These are phyloP conservation scores for Trichoderma polysporum DNA, from an alignment of 2,329 filamentous ascomycete species.

Conservation along the genomic window DNA sequence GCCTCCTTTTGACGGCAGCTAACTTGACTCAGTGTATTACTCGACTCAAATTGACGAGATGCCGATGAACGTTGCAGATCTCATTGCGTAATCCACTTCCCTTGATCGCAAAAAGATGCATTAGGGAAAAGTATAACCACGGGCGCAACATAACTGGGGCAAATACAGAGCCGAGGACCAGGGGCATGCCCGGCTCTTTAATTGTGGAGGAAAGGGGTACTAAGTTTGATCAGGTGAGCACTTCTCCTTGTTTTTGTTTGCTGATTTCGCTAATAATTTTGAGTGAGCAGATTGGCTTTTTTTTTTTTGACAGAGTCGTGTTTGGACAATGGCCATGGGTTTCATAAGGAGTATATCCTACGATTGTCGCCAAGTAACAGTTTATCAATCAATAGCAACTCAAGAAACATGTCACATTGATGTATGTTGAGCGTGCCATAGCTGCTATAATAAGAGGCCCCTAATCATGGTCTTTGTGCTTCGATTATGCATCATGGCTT, in stretches of 20 bases:
- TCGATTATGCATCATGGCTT: background rate
- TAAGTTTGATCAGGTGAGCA: conserved; percentile 22
- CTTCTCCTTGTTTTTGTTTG: background rate
- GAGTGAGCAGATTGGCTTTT: conserved; percentile 3
- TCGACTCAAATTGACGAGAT: conserved; percentile 98
- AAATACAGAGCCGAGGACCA: conserved; percentile 8
- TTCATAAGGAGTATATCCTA: background rate
- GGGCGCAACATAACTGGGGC: background rate
- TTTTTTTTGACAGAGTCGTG: background rate
- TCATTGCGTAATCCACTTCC: conserved; percentile 47
- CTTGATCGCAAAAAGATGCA: background rate
- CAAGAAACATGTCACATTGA: background rate
- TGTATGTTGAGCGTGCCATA: background rate
- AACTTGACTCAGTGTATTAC: conserved; percentile 69
- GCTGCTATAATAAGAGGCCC: background rate
- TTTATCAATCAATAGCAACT: background rate
- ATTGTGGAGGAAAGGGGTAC: conserved; percentile 25
- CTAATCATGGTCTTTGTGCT: background rate
- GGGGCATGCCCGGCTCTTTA: conserved; percentile 15
- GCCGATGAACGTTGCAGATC: conserved; percentile 87
- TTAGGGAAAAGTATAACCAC: background rate
- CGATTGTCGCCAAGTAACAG: background rate
- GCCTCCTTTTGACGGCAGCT: background rate
- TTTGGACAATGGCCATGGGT: conserved; percentile 2
- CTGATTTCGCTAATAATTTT: conserved; percentile 4